Conservation (phyloP, 768 basidiomycete species). For the Cystofilobasidium ferigula region DNA sequence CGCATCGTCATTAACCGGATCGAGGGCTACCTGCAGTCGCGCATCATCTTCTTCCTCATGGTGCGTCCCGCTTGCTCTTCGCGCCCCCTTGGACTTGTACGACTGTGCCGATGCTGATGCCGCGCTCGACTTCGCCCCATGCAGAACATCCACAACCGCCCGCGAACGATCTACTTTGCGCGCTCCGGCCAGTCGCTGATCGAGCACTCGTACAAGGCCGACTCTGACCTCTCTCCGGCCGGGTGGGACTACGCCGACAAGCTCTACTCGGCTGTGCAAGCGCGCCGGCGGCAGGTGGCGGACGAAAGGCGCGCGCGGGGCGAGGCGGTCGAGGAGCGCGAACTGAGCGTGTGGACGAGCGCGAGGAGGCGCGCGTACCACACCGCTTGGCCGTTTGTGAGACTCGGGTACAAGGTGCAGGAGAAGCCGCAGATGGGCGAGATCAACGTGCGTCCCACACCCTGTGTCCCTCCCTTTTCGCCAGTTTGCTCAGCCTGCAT, state of each 20-base stretch:
- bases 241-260: constrained; percentile 92
- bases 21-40: constrained; percentile 50
- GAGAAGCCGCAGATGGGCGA: constrained; percentile 96
- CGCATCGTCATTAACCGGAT: constrained; percentile 75
- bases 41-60: constrained; percentile 98
- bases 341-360: constrained; percentile 67
- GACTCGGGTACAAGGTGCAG: constrained; percentile 53
- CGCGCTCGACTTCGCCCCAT: no score
- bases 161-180: constrained; percentile 91
- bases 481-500: neutral
- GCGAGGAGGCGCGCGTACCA: constrained; percentile 85
- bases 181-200: constrained; percentile 95
- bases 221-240: constrained; percentile 85
- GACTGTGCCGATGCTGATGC: neutral
- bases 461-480: neutral
- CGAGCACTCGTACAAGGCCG: constrained; percentile 97
- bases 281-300: constrained; percentile 63
- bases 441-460: constrained; percentile 71
- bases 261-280: constrained; percentile 78
- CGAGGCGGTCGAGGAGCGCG: constrained; percentile 44
- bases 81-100: neutral
- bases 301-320: constrained; percentile 48
- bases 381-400: constrained; percentile 83
- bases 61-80: neutral
- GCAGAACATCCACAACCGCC: constrained; percentile 80